Conservation (phyloP, 176 grass and related monocot genomes). For the Lolium rigidum region DNA sequence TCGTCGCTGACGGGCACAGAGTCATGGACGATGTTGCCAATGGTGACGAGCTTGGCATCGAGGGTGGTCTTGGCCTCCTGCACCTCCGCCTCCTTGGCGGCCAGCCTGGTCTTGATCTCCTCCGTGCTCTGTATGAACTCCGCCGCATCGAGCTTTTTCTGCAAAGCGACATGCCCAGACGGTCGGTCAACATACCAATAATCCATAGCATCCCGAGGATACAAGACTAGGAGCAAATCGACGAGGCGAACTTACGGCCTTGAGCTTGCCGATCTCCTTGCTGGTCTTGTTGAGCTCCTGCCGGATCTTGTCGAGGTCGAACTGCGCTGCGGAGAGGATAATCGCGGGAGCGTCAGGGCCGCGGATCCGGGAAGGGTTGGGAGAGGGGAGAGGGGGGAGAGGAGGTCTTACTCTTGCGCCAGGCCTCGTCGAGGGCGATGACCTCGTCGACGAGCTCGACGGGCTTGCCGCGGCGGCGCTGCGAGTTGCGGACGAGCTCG, state of each 20-base stretch:
- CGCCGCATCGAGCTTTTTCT: conserved; percentile 64
- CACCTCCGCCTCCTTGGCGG: conserved; percentile 78
- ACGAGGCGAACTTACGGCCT: conserved; percentile 51
- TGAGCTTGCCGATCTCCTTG: conserved; percentile 88
- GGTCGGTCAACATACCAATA: background rate
- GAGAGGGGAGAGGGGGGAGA: background rate
- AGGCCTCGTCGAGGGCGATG: conserved; percentile 78
- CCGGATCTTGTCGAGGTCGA: conserved; percentile 73
- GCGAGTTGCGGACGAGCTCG: too few relatives aligned
- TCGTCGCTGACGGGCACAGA: conserved; percentile 75
- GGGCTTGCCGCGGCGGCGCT: background rate
- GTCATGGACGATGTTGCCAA: conserved; percentile 88
- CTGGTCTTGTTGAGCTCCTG: conserved; percentile 88
- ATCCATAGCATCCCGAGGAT: background rate
- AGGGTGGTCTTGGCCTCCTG: conserved; percentile 83
- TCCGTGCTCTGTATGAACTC: conserved; percentile 84
- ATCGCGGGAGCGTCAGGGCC: background rate
- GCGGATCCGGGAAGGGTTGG: background rate
- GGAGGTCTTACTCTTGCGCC: conserved; percentile 67
- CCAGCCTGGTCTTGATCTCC: conserved; percentile 69
- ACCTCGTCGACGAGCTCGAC: conserved; percentile 84
- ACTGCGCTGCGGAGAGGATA: conserved; percentile 56
- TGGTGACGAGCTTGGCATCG: conserved; percentile 62
- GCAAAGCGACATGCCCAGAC: conserved; percentile 3
- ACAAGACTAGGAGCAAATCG: background rate